A percentile compares a stretch with the other conserved stretches of the same genome.
Conservation (phyloP, 495 filamentous ascomycete genomes). For the Penicillium cataractarum region DNA sequence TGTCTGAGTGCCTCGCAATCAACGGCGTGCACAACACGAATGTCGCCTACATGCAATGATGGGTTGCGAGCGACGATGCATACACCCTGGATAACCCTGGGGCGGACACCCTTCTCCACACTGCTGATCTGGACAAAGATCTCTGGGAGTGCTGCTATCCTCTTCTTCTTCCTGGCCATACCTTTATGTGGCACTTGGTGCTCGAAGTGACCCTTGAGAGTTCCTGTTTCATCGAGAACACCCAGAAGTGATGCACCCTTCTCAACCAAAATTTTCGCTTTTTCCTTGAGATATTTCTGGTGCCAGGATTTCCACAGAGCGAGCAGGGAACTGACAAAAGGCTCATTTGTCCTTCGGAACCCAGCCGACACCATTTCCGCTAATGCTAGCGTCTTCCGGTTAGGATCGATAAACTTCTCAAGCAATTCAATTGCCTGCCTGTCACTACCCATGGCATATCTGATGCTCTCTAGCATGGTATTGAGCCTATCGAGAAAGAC, state of each 20-base stretch:
- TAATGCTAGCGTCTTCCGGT: conserved; percentile 74
- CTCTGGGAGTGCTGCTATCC: conserved; percentile 65
- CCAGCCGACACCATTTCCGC: conserved; percentile 76
- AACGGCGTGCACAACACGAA: conserved; percentile 85
- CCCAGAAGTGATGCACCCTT: conserved; percentile 88
- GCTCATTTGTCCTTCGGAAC: conserved; percentile 76
- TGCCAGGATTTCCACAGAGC: conserved; percentile 82
- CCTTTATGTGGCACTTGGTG: not conserved
- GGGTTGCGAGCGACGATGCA: conserved; percentile 92
- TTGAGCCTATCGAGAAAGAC: conserved; percentile 70
- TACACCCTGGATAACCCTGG: conserved; percentile 71
- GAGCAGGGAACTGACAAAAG: conserved; percentile 77
- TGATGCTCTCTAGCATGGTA: conserved; percentile 63
- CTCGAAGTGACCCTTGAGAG: conserved; percentile 60
- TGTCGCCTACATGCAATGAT: conserved; percentile 91
- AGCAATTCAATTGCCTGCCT: conserved; percentile 66
- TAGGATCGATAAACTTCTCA: conserved; percentile 78
- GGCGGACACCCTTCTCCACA: conserved; percentile 49
- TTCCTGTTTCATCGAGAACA: conserved; percentile 80
- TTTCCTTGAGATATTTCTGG: conserved; percentile 85
- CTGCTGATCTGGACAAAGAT: conserved; percentile 84
- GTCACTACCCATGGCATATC: conserved; percentile 68
- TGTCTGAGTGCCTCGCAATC: conserved; percentile 72
- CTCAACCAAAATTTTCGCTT: conserved; percentile 81
- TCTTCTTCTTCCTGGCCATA: conserved; percentile 39